Conservation (phyloP, 2,329 filamentous ascomycete species). For the Cladophialophora chaetospira region DNA sequence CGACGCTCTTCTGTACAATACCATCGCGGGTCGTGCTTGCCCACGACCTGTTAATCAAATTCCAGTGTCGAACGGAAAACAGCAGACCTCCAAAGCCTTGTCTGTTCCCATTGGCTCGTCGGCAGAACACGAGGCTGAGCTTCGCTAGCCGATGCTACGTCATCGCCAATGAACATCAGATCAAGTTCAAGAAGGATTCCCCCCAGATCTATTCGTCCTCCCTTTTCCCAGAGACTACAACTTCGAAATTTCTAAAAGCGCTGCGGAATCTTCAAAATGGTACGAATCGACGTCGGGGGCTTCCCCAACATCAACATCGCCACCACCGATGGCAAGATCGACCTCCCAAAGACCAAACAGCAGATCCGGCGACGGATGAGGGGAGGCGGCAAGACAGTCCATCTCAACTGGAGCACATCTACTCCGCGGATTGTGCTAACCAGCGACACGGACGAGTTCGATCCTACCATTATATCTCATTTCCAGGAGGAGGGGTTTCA, state of each 20-base stretch:
- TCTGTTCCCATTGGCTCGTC: background rate
- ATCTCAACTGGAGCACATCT: constrained; percentile 26
- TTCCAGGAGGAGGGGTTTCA: constrained; percentile 65
- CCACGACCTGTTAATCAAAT: no score
- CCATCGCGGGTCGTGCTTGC: no score
- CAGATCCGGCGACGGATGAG: constrained; percentile 16
- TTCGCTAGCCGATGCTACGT: constrained; percentile 1
- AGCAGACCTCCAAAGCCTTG: background rate
- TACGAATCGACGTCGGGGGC: constrained; percentile 27
- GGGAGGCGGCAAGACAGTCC: constrained; percentile 13
- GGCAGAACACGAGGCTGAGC: background rate
- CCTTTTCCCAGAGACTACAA: background rate
- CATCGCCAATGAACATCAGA: background rate
- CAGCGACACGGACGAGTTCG: constrained; percentile 48
- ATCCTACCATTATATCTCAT: constrained; percentile 54
- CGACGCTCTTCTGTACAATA: background rate
- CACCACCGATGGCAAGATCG: constrained; percentile 14
- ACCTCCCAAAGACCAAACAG: constrained; percentile 11
- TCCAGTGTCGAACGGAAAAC: no score
- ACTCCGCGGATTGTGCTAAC: constrained; percentile 30
- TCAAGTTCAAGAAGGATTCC: constrained; percentile 7
- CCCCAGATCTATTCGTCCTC: background rate
- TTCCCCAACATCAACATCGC: constrained; percentile 28
- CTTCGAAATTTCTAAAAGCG: background rate
- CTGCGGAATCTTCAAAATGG: constrained; percentile 13